Evolutionary conservation across 2,329 filamentous ascomycete species (phyloP), one percentile per base, ranked within the genome.

Genomic region (Anthostomella pinea): DNA sequence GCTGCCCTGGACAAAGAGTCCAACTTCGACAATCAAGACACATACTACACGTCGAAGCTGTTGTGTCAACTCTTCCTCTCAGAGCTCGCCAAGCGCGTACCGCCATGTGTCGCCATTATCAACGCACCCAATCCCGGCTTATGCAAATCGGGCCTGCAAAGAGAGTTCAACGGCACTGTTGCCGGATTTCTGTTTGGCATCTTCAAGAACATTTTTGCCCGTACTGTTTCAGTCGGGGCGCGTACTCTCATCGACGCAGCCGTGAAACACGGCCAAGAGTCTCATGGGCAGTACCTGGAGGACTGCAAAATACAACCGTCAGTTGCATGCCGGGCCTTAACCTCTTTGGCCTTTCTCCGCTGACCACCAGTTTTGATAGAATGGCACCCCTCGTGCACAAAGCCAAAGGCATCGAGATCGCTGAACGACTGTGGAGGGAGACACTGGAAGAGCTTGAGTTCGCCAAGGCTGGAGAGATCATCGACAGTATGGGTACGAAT

Each of bases 61-160:
- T 43, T 62, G 2, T 47, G 42, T 10, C 50, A 55, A 14, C 34
- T 60, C 6, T 61, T 59, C 36, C 11, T 62, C 2, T 46, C 44
- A 16, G 52, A 58, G 23, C 33, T 63, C 5, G 38, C 35, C 3
- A 52, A 51, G 9, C 51, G 46, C 15, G 48, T 62, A 1, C 45
- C 49, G 1, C 10, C 43, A 2, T 36, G 39, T 1, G 21, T 35
- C 1, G 47, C 31, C 26, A 15, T 43, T n/a, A 24, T 52, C 19
- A 36, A 18, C 13, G 15, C 15, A 5, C 37, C 39, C 1, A 48
- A 39, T 15, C 49, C 49, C 1, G 46, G 48, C 5, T 22, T 51
- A n/a, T 47, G 43, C 17, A 40, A 39, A 2, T 41, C 49, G 2
- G 19, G n/a, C 5, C 30, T 51, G 10, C 4, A 3, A 3, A 33